Conservation (phyloP, 1,284 basidiomycete genomes). For the Singerocomus rubriflavus region DNA sequence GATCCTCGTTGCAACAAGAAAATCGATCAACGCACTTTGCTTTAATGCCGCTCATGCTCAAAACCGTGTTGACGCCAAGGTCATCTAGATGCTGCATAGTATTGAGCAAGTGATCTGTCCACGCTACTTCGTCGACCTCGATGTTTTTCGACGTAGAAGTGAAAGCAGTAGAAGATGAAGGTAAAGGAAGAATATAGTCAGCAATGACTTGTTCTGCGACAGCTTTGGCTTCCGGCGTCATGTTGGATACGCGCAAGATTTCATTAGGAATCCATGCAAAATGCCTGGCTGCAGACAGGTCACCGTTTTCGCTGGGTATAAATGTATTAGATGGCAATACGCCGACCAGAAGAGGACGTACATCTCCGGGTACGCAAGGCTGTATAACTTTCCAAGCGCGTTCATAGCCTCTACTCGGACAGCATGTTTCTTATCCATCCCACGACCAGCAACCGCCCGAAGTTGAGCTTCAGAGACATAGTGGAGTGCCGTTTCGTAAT, state of each 20-base stretch:
- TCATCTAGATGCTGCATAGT: conserved; percentile 76
- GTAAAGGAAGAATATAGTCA: conserved; percentile 80
- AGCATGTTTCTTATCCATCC: conserved; percentile 81
- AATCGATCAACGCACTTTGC: conserved; percentile 39
- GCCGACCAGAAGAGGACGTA: conserved; percentile 38
- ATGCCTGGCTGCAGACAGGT: conserved; percentile 69
- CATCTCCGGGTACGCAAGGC: conserved; percentile 88
- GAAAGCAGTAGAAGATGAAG: conserved; percentile 39
- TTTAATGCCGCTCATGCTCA: conserved; percentile 63
- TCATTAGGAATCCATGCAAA: conserved; percentile 94
- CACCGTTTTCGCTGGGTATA: conserved; percentile 71
- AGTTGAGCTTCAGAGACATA: conserved; percentile 71
- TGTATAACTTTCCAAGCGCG: conserved; percentile 77
- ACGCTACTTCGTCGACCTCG: conserved; percentile 73
- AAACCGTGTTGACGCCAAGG: conserved; percentile 52
- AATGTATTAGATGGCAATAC: neutral
- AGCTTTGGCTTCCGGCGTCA: conserved; percentile 56
- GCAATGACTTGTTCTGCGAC: conserved; percentile 65
- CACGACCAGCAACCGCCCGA: conserved; percentile 65
- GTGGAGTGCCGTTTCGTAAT: conserved; percentile 89
- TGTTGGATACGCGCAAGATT: conserved; percentile 55
- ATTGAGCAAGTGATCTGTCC: conserved; percentile 82
- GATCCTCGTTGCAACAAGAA: neutral
- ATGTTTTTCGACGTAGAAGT: conserved; percentile 49
- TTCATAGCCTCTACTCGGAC: conserved; percentile 84